Percentiles rank a stretch among this genome's conserved stretches.
Evolutionary conservation across 768 basidiomycete genomes (phyloP).

Genomic region (Holtermanniella nyarrowii): DNA sequence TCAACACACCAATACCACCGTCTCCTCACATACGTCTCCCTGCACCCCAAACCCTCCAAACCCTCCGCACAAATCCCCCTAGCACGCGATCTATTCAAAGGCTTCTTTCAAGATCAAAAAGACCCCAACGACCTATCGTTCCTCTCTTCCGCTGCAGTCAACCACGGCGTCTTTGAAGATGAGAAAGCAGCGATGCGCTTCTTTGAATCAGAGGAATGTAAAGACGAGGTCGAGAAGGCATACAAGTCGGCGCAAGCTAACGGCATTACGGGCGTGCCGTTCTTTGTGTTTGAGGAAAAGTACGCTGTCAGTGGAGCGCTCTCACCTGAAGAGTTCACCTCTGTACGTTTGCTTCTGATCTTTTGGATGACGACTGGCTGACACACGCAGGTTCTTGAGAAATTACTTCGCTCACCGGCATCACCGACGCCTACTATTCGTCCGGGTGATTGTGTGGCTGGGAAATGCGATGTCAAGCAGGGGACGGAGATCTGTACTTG

Average conservation of each 20-base stretch:
- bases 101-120: conserved; percentile 55
- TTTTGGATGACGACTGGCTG: no score
- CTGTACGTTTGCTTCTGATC: conserved; percentile 34
- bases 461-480: not conserved
- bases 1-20: conserved; percentile 64
- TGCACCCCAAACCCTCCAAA: conserved; percentile 46
- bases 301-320: conserved; percentile 71
- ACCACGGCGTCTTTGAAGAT: conserved; percentile 51
- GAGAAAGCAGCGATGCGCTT: conserved; percentile 47
- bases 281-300: conserved; percentile 66
- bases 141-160: conserved; percentile 54
- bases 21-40: conserved; percentile 37
- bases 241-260: conserved; percentile 54
- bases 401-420: not conserved
- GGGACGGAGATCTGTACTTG: not conserved
- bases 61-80: conserved; percentile 47
- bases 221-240: conserved; percentile 54
- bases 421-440: not conserved
- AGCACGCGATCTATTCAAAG: conserved; percentile 54
- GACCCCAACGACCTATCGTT: conserved; percentile 55
- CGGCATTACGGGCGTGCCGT: conserved; percentile 68
- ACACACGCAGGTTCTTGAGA: not conserved
- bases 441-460: not conserved
- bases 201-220: not conserved
- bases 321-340: conserved; percentile 53